These are phyloP conservation scores for Solanum aculeatissimum DNA, from an alignment of 305 asterid species.

Conservation along the genomic window DNA sequence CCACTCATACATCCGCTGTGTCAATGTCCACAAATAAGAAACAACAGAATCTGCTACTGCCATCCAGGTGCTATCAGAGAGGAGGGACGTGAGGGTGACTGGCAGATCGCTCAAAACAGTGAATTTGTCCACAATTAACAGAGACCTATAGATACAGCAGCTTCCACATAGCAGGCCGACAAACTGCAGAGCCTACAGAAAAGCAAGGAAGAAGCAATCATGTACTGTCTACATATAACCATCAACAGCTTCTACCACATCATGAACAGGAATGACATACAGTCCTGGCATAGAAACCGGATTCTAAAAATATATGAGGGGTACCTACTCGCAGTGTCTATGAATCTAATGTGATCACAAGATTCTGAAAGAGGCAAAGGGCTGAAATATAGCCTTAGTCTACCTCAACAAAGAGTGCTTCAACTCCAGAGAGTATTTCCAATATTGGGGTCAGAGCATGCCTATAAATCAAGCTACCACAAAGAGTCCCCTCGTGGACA, in stretches of 20 bases:
- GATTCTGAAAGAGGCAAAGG: background rate
- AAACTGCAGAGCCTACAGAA: conserved; percentile 60
- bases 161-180: conserved; percentile 76
- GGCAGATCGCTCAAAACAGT: conserved; percentile 76
- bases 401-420: background rate
- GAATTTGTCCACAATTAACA: conserved; percentile 38
- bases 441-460: background rate
- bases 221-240: background rate
- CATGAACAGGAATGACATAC: background rate
- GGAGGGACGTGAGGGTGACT: conserved; percentile 52
- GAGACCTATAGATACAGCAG: conserved; percentile 68
- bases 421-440: background rate
- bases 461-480: background rate
- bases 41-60: conserved; percentile 51
- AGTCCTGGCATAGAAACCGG: background rate
- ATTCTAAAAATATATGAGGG: background rate
- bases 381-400: background rate
- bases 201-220: background rate
- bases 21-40: conserved; percentile 38
- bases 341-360: background rate
- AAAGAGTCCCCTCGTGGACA: background rate
- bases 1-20: conserved; percentile 54
- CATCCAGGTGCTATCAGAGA: conserved; percentile 37
- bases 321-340: background rate
- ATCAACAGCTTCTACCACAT: background rate